Evolutionary conservation across 257 asterid species (phyloP).

Genomic region (Fraxinus pennsylvanica): DNA sequence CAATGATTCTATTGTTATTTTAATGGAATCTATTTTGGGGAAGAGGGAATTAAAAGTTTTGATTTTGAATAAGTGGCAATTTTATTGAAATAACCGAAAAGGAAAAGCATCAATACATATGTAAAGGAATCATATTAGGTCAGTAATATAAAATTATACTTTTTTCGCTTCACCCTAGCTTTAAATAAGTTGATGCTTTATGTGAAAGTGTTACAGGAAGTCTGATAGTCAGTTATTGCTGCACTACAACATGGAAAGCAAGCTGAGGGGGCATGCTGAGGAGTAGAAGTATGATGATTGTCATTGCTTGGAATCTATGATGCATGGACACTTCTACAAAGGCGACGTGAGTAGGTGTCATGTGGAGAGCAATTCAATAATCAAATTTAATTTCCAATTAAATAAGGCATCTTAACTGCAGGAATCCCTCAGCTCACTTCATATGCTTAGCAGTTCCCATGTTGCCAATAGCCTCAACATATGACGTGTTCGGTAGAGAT

Average conservation of each 20-base stretch:
- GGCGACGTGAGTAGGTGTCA: neutral
- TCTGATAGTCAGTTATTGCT: neutral
- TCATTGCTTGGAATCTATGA: neutral
- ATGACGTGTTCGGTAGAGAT: too few species aligned
- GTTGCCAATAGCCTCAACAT: neutral
- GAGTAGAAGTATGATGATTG: neutral
- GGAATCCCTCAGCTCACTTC: conserved; percentile 5
- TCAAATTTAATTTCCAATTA: neutral
- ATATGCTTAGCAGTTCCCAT: neutral
- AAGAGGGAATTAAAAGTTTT: neutral
- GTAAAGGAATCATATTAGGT: neutral
- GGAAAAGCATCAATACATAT: neutral
- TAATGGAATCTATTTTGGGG: neutral
- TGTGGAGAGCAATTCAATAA: neutral
- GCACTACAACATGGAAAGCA: neutral
- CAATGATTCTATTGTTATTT: neutral
- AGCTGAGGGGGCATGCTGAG: neutral
- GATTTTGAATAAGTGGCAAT: neutral
- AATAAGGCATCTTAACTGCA: neutral
- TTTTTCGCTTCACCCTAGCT: neutral
- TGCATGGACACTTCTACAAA: neutral
- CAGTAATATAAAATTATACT: neutral
- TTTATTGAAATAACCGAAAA: neutral
- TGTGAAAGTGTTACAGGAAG: neutral
- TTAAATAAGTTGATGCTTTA: neutral